These are phyloP conservation scores for Wickerhamomyces bovis DNA, from an alignment of 805 yeast genomes.

Conservation along the genomic window DNA sequence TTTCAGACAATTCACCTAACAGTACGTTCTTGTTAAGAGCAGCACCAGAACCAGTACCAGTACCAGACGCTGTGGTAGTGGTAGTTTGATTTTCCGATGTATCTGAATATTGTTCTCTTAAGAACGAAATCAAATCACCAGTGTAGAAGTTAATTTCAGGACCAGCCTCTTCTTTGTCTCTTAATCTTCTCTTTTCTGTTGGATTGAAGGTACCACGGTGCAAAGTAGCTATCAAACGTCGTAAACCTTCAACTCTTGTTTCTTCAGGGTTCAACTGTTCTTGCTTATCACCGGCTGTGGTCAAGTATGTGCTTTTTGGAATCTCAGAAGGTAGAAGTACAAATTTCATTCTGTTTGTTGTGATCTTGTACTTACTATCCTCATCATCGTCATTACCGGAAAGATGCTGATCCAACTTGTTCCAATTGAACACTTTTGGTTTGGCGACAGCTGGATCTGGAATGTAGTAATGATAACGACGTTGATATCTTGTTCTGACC, in stretches of 20 bases:
- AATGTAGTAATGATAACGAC: slow-evolving; percentile 49
- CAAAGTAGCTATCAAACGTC: slow-evolving; percentile 57
- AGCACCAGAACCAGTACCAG: slow-evolving; percentile 14
- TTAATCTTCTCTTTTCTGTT: slow-evolving; percentile 30
- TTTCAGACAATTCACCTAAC: slow-evolving; percentile 45
- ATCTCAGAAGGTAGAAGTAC: slow-evolving; percentile 78
- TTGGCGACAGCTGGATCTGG: slow-evolving; percentile 50
- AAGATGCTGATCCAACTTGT: slow-evolving; percentile 80
- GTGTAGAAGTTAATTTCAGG: slow-evolving; percentile 87
- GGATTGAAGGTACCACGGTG: slow-evolving; percentile 50
- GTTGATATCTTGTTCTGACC: slow-evolving; percentile 76
- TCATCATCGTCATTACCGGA: slow-evolving; percentile 90
- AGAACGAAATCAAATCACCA: slow-evolving; percentile 67
- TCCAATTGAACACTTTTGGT: slow-evolving; percentile 72
- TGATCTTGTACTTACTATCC: slow-evolving; percentile 40
- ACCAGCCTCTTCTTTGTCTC: slow-evolving; percentile 40
- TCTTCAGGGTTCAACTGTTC: slow-evolving; percentile 79
- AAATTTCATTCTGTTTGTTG: slow-evolving; percentile 65
- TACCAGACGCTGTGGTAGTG: too few species aligned
- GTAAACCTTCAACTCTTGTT: slow-evolving; percentile 83
- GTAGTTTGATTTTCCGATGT: slow-evolving; percentile 29
- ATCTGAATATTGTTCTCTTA: slow-evolving; percentile 36
- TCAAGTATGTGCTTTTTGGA: slow-evolving; percentile 41
- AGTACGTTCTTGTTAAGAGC: slow-evolving; percentile 25
- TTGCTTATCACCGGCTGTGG: slow-evolving; percentile 37